Evolutionary conservation across 805 yeast genomes (phyloP), one percentile per base, ranked within the genome.

Genomic region (Ogataea zsoltii): DNA sequence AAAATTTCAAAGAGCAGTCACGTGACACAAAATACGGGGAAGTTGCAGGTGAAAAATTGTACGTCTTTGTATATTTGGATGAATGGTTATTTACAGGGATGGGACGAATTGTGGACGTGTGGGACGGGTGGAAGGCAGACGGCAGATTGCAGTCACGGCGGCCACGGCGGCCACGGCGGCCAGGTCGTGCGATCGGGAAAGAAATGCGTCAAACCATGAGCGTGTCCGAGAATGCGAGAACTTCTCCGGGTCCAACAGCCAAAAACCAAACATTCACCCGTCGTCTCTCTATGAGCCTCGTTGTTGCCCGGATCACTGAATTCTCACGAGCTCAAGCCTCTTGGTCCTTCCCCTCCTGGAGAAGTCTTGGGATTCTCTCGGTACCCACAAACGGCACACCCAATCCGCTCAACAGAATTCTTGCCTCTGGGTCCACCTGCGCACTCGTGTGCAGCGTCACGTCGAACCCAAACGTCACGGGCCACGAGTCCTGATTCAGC

Each of bases 371-470:
- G 16, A 65, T 51, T 50, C 69, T 72, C 60, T 77, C 83, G 42
- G 68, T 55, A 19, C 83, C 84, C 41, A 67, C 62, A 71, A 91
- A 88, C 44, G 96, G 96, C 42, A 91, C 65, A 7, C 96, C 96
- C 55, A 81, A 75, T 2, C 88, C 85, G 63, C 95, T 85, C 50
- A 92, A 69, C 56, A 92, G 72, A 15, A 87, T 81, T 66, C 96
- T 82, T 9, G 98, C 97, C 60, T 88, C 94, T 26, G 82, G 80
- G 62, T 91, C 97, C 16, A 89, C 82, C 69, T 90, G 89, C 7
- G 98, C 96, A 29, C 88, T 71, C 16, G 98, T 92, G 63, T 87
- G 87, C 55, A 94, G 69, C 32, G 88, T 86, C 45, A 94, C 75
- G 62, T 89, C 86, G 75, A 92, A 76, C 47, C 97, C 97, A 62